Evolutionary conservation across 306 rosid species (phyloP).

Genomic region (Parietaria judaica): DNA sequence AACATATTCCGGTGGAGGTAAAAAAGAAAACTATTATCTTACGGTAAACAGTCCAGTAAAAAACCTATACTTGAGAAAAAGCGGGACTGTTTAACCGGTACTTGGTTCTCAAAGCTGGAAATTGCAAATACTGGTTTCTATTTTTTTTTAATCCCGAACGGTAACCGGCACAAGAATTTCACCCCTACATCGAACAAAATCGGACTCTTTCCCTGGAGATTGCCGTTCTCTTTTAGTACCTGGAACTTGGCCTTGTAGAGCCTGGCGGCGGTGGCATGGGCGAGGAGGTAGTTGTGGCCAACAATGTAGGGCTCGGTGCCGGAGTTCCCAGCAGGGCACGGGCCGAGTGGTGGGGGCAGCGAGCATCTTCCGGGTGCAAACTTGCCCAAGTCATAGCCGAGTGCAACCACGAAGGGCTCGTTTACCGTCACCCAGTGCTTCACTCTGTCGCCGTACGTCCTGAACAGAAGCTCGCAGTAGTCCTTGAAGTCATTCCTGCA

Average conservation of each 20-base stretch:
- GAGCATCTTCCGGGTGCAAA: slow-evolving; percentile 55
- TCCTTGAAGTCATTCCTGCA: slow-evolving; percentile 29
- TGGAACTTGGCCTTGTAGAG: slow-evolving; percentile 26
- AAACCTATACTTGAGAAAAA: too few relatives aligned
- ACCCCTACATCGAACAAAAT: too few relatives aligned
- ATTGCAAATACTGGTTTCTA: too few relatives aligned
- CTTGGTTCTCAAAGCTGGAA: too few relatives aligned
- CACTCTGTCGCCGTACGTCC: slow-evolving; percentile 44
- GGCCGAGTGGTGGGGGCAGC: slow-evolving; percentile 10
- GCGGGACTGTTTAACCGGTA: too few relatives aligned
- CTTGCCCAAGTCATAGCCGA: slow-evolving; percentile 35
- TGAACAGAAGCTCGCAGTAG: slow-evolving; percentile 36
- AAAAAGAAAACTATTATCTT: too few relatives aligned
- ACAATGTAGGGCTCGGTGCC: slow-evolving; percentile 27
- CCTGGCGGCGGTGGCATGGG: slow-evolving; percentile 24
- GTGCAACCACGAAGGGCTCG: slow-evolving; percentile 21
- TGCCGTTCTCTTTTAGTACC: slow-evolving; percentile 10
- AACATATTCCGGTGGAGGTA: too few relatives aligned
- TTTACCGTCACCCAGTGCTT: slow-evolving; percentile 47
- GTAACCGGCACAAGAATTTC: too few relatives aligned
- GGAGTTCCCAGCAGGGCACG: slow-evolving; percentile 17
- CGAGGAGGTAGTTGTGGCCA: slow-evolving; percentile 28
- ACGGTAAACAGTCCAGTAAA: too few relatives aligned
- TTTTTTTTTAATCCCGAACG: too few relatives aligned
- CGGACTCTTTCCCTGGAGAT: not conserved